Evolutionary conservation across 805 yeast genomes (phyloP).

Genomic region (Torulaspora quercuum): DNA sequence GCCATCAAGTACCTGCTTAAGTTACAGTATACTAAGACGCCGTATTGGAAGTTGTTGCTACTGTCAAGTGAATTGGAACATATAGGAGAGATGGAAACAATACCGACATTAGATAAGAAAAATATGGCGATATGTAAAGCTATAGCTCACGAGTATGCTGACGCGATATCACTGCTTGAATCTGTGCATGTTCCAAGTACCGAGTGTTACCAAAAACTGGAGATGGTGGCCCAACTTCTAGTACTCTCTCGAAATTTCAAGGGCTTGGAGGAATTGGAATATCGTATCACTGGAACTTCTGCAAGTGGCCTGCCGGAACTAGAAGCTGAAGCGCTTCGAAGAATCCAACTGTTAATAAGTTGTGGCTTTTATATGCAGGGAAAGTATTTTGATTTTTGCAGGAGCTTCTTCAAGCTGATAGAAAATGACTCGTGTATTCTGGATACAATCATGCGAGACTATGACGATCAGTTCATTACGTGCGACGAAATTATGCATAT

Average conservation of each 20-base stretch:
- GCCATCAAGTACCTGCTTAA: slow-evolving; percentile 16
- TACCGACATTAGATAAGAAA: slow-evolving; percentile 1
- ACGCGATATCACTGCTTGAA: slow-evolving; percentile 25
- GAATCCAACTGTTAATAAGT: slow-evolving; percentile 18
- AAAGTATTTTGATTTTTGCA: slow-evolving; percentile 25
- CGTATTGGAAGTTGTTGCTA: slow-evolving; percentile 18
- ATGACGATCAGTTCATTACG: slow-evolving; percentile 11
- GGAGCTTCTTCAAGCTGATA: slow-evolving; percentile 19
- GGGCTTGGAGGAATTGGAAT: slow-evolving; percentile 27
- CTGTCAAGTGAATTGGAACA: slow-evolving; percentile 8
- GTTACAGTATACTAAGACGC: slow-evolving; percentile 16
- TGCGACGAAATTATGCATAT: slow-evolving; percentile 24
- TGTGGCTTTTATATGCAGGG: slow-evolving; percentile 23
- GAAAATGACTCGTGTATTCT: slow-evolving; percentile 17
- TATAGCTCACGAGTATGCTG: slow-evolving; percentile 24
- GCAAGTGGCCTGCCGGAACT: slow-evolving; percentile 1
- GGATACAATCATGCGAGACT: slow-evolving; percentile 3
- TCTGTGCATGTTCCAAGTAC: slow-evolving; percentile 7
- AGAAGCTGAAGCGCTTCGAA: slow-evolving; percentile 18
- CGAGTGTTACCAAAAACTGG: slow-evolving; percentile 19
- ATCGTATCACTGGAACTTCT: slow-evolving; percentile 15
- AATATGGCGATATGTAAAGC: slow-evolving; percentile 12
- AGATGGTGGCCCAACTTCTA: slow-evolving; percentile 18
- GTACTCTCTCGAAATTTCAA: slow-evolving; percentile 22
- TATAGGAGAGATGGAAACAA: slow-evolving; percentile 4